Percentiles rank a stretch among this genome's conserved stretches.
Evolutionary conservation across 176 grass and related monocot species (phyloP).

Genomic region (maize (Zea mays)): DNA sequence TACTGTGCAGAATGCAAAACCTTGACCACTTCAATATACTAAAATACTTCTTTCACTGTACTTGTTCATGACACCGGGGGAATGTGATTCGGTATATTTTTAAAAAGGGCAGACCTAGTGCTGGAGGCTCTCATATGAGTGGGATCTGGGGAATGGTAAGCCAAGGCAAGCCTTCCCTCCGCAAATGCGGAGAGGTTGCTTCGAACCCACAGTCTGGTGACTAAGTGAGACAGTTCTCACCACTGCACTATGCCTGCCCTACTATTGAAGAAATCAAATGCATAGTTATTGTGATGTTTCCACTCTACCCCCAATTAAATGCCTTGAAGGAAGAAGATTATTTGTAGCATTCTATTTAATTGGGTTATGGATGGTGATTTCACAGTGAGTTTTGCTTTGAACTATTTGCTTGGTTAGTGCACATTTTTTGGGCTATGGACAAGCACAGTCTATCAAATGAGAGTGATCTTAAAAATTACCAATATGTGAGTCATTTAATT

Average conservation of each 20-base stretch:
- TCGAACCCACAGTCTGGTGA: too few relatives aligned
- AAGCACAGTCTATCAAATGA: background rate
- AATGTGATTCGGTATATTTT: background rate
- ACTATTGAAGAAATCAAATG: background rate
- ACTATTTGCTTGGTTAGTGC: background rate
- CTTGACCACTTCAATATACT: background rate
- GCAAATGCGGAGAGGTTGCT: too few relatives aligned
- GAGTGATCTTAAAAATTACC: background rate
- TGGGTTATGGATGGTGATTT: background rate
- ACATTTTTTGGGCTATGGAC: background rate
- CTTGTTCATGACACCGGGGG: background rate
- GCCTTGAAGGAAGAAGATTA: background rate
- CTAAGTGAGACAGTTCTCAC: too few relatives aligned
- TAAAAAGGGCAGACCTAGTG: too few relatives aligned
- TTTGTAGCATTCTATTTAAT: background rate
- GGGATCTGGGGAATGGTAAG: too few relatives aligned
- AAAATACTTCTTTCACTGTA: background rate
- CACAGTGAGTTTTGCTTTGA: background rate
- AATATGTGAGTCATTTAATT: background rate
- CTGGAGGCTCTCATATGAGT: too few relatives aligned
- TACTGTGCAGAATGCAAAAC: background rate
- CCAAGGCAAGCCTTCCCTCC: too few relatives aligned
- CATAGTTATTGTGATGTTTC: background rate
- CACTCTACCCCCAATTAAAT: background rate
- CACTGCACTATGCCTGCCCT: too few relatives aligned